A percentile compares a stretch with the other conserved stretches of the same genome.
phyloP scores from a whole-genome alignment of 2,329 filamentous ascomycete genomes.

The Paraphoma sp. region DNA sequence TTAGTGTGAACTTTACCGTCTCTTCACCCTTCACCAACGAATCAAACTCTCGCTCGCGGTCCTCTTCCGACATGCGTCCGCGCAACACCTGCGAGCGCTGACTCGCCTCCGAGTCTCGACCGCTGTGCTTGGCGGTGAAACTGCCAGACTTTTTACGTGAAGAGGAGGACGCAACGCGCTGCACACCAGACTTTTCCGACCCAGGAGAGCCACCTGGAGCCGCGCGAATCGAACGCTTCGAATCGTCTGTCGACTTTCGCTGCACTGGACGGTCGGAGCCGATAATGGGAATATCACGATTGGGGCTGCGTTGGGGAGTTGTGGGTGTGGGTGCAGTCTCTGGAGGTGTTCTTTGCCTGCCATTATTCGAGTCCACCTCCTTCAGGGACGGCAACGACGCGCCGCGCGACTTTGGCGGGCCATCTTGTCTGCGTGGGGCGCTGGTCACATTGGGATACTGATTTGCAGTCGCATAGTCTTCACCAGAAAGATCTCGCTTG shows the following conservation, averaged over 20 bases:
- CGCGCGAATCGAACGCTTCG: conserved; percentile 23
- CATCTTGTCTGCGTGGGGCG: conserved; percentile 26
- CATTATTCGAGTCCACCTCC: conserved; percentile 29
- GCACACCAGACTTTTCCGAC: conserved; percentile 36
- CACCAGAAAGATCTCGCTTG: conserved; percentile 15
- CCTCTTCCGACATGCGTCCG: conserved; percentile 47
- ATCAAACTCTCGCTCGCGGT: conserved; percentile 54
- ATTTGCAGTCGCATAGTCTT: conserved; percentile 7
- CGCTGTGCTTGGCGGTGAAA: conserved; percentile 40
- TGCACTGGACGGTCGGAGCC: conserved; percentile 26
- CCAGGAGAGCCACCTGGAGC: conserved; percentile 27
- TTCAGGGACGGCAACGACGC: conserved; percentile 38
- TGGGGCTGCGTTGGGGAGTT: conserved; percentile 24
- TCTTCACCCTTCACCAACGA: conserved; percentile 55
- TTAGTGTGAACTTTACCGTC: conserved; percentile 59
- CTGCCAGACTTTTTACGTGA: conserved; percentile 36
- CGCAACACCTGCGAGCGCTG: conserved; percentile 36
- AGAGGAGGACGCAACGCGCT: conserved; percentile 42
- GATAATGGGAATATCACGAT: conserved; percentile 24
- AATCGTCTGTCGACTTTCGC: conserved; percentile 30
- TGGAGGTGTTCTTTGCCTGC: conserved; percentile 13
- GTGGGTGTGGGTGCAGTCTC: conserved; percentile 16
- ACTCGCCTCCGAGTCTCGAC: conserved; percentile 43
- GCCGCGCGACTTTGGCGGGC: conserved; percentile 27
- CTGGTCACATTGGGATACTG: conserved; percentile 13